phyloP scores from a whole-genome alignment of 768 basidiomycete species.

The Boletus tomentosulus region DNA sequence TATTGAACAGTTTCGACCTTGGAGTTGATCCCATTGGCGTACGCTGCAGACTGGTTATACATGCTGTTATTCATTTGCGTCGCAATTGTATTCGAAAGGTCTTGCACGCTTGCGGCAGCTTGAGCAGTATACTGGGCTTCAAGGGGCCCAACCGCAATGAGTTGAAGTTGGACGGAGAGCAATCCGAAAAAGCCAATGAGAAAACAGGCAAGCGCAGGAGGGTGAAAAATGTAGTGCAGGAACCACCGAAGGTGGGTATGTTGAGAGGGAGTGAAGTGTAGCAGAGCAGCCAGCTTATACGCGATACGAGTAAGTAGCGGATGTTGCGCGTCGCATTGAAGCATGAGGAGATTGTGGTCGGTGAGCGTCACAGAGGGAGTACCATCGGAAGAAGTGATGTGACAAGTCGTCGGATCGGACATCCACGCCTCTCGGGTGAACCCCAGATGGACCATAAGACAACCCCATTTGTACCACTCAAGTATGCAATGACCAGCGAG shows the following conservation, averaged over 20 bases:
- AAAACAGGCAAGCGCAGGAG: slow-evolving; percentile 86
- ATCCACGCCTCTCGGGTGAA: slow-evolving; percentile 74
- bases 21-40: slow-evolving; percentile 72
- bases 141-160: slow-evolving; percentile 73
- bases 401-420: slow-evolving; percentile 62
- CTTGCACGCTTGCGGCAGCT: slow-evolving; percentile 55
- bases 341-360: slow-evolving; percentile 76
- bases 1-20: slow-evolving; percentile 68
- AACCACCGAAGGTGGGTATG: slow-evolving; percentile 83
- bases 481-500: slow-evolving; percentile 69
- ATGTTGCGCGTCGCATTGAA: slow-evolving; percentile 64
- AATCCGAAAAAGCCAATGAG: slow-evolving; percentile 91
- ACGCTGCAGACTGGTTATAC: slow-evolving; percentile 72
- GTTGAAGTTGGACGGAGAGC: slow-evolving; percentile 81
- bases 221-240: slow-evolving; percentile 85
- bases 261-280: slow-evolving; percentile 57
- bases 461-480: slow-evolving; percentile 89
- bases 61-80: slow-evolving; percentile 78
- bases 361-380: slow-evolving; percentile 57
- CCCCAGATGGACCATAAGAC: slow-evolving; percentile 59
- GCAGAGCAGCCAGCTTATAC: slow-evolving; percentile 44
- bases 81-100: slow-evolving; percentile 70
- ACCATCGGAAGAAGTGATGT: slow-evolving; percentile 25
- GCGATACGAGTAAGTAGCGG: slow-evolving; percentile 69
- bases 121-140: slow-evolving; percentile 61